Evolutionary conservation across 2,329 filamentous ascomycete species (phyloP).

Genomic region (Botryosphaeria dothidea): DNA sequence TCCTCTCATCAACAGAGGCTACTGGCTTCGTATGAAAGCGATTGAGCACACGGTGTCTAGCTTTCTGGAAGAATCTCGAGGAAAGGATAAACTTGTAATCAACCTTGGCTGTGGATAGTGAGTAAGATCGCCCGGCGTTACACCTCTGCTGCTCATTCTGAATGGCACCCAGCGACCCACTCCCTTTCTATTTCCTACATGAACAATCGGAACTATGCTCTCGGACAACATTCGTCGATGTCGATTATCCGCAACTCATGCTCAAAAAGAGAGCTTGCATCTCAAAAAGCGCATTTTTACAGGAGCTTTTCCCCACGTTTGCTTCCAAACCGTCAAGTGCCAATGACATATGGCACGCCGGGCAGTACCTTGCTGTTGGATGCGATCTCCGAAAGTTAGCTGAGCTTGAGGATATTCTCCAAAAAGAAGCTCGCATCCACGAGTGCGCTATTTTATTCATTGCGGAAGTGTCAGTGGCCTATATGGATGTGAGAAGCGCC

Average conservation of each 20-base stretch:
- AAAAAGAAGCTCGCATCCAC: slow-evolving; percentile 57
- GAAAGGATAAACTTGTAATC: slow-evolving; percentile 69
- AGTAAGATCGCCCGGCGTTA: slow-evolving; percentile 45
- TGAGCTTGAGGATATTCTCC: slow-evolving; percentile 61
- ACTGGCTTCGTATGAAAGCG: slow-evolving; percentile 81
- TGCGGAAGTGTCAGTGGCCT: slow-evolving; percentile 88
- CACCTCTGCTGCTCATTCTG: not conserved
- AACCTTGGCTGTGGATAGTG: slow-evolving; percentile 91
- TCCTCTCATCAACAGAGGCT: slow-evolving; percentile 88
- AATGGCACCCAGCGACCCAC: slow-evolving; percentile 66
- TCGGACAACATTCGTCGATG: slow-evolving; percentile 72
- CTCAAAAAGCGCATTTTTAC: slow-evolving; percentile 57
- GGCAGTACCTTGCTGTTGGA: slow-evolving; percentile 75
- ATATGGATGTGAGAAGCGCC: slow-evolving; percentile 75
- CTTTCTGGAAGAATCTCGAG: slow-evolving; percentile 65
- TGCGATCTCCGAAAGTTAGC: slow-evolving; percentile 75
- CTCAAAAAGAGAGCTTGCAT: slow-evolving; percentile 71
- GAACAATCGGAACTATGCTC: slow-evolving; percentile 62
- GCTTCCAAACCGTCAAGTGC: slow-evolving; percentile 30
- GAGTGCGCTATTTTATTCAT: slow-evolving; percentile 72
- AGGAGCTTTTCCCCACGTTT: slow-evolving; percentile 28
- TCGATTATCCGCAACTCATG: slow-evolving; percentile 84
- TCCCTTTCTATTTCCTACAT: slow-evolving; percentile 80
- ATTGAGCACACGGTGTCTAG: slow-evolving; percentile 72
- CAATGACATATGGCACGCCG: slow-evolving; percentile 49